These are phyloP conservation scores for Hypoxylon sp. DNA, from an alignment of 2,329 filamentous ascomycete genomes.

Conservation along the genomic window DNA sequence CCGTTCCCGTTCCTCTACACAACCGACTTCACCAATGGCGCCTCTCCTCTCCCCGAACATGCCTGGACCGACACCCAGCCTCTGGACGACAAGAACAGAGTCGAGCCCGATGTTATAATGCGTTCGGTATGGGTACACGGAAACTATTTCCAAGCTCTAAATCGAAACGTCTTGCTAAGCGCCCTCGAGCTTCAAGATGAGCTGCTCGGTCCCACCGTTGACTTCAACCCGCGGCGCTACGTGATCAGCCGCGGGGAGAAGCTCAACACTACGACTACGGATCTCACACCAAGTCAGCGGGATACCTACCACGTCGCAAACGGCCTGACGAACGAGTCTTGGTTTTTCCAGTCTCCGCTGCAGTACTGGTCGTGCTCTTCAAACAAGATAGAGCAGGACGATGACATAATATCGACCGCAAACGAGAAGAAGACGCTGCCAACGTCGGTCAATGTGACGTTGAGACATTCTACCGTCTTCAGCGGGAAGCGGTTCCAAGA, in stretches of 20 bases:
- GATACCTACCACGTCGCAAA: constrained; percentile 67
- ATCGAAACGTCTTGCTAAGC: constrained; percentile 68
- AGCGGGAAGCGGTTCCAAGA: constrained; percentile 81
- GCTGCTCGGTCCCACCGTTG: constrained; percentile 67
- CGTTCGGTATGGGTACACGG: constrained; percentile 84
- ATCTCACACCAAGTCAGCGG: constrained; percentile 56
- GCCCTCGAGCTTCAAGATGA: constrained; percentile 75
- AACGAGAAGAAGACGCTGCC: constrained; percentile 68
- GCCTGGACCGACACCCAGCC: constrained; percentile 80
- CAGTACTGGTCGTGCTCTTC: constrained; percentile 80
- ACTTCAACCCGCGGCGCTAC: constrained; percentile 59
- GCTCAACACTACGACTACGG: constrained; percentile 44
- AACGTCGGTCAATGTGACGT: constrained; percentile 75
- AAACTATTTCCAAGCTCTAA: constrained; percentile 79
- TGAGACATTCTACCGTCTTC: constrained; percentile 81
- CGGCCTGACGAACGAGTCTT: constrained; percentile 67
- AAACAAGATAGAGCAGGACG: constrained; percentile 64
- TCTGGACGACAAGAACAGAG: constrained; percentile 59
- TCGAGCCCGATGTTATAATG: constrained; percentile 76
- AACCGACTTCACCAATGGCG: constrained; percentile 73
- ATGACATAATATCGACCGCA: constrained; percentile 72
- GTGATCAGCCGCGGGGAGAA: constrained; percentile 41
- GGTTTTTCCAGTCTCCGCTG: constrained; percentile 84
- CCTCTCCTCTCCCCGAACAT: constrained; percentile 77
- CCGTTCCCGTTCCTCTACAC: constrained; percentile 79